Base-by-base conservation (phyloP, 2,329 filamentous ascomycete genomes). In the Alternaria conjuncta region DNA sequence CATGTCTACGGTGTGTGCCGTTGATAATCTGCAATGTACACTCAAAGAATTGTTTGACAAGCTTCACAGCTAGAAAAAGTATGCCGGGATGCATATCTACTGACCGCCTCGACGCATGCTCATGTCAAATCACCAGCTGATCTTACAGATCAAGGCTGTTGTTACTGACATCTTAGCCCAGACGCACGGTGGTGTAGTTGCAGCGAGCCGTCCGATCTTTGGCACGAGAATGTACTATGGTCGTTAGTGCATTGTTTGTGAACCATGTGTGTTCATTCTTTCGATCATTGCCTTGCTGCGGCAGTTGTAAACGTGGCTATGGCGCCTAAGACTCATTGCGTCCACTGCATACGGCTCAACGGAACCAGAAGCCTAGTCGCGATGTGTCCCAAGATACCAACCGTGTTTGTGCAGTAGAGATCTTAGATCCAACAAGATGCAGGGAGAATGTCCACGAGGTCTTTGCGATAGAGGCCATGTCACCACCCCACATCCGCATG, bases 401-500 rank as follows among this genome's bases (percentile, higher is more conserved):
- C 46, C 21, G 28, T 26, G 26, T 58, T 28, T 47, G 36, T 26
- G 46, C 46, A 51, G 46, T 41, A 43, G 46, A 58, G 46, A 57
- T 32, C 23, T 43, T 44, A 13, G 53, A 56, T 57, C 50, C 58
- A 46, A 36, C 50, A 61, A 18, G 32, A 61, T 41, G 58, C 64
- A 58, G 60, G 60, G 63, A 41, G 36, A n/a, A 32, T 30, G 41
- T 28, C 47, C 41, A 53, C 53, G 41, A 63, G 51, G 43, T 25
- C 50, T 57, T 26, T 50, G 49, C 46, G 57, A 57, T 53, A 55
- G 53, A 30, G 25, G 50, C 26, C 21, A 32, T 45, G 43, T 26
- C 32, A 32, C 36, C 28, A 62, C 53, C 65, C 66, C 63, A 66
- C 60, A 68, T 63, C 7, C 15, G 23, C 43, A 25, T 36, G 46